Conservation (phyloP, 768 basidiomycete species). For the Mycena crocata region DNA sequence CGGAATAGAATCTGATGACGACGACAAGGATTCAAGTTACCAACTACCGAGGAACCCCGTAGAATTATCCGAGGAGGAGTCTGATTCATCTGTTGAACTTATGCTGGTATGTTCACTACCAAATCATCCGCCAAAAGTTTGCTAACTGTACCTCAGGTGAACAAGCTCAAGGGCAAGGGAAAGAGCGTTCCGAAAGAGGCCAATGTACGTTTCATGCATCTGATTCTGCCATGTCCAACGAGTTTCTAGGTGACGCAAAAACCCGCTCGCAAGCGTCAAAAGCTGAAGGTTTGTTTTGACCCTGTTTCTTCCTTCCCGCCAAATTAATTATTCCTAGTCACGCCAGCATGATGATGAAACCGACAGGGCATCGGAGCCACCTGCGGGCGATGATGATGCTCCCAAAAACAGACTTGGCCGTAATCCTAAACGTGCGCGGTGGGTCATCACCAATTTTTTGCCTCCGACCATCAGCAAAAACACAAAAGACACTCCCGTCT, state of each 20-base stretch:
- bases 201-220: neutral
- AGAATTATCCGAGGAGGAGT: constrained; percentile 2
- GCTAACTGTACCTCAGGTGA: neutral
- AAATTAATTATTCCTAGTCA: neutral
- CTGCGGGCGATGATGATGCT: neutral
- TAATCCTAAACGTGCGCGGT: neutral
- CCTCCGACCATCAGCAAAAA: neutral
- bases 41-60: neutral
- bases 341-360: neutral
- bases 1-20: neutral
- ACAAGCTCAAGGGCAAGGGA: neutral
- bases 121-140: neutral
- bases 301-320: neutral
- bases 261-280: neutral
- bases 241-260: neutral
- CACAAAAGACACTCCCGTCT: neutral
- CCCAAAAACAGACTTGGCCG: neutral
- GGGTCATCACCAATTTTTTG: neutral
- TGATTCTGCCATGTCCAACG: too few relatives aligned
- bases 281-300: neutral
- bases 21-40: constrained; percentile 1
- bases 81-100: neutral
- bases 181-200: neutral
- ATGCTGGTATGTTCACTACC: neutral
- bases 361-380: neutral